Base-by-base conservation (phyloP, 2,329 filamentous ascomycete species). In the Ophiocordyceps unilateralis region DNA sequence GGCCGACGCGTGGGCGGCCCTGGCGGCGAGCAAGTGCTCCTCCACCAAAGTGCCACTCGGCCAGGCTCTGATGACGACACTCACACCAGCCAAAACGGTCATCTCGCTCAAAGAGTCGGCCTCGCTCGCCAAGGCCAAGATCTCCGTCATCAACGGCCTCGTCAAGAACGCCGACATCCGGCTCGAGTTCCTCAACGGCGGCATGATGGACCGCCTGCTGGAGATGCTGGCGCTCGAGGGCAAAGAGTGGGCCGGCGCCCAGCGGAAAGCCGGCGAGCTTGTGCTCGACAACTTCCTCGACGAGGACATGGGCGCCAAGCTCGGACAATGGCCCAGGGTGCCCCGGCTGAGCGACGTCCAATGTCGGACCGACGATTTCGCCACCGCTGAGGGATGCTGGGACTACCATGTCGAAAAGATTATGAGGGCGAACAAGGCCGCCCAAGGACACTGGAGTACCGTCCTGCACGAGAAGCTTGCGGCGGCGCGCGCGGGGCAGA, bases 261-360 rank as follows among this genome's bases (percentile, higher is more conserved):
- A 71, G 53, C 66, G 65, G 45, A 74, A 70, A 51, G 68, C 72
- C 21, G 74, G 70, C 2, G 65, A 75, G 46, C 63, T 81, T 44
- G 66, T 80, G 23, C 64, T 72, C 28, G 78, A 83, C 52, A 77
- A 68, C 46, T 83, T 82, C 53, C 60, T 83, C n/a, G 78, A 83
- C 51, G 68, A 70, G 47, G 67, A 72, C 44, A 76, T 79, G 67
- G 76, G 76, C 36, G 76, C 76, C 2, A 61, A 63, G 21, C 48
- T 69, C 17, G 72, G 74, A 0, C 59, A 73, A 47, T 81, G 74
- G 74, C 75, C 75, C 0, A 61, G 48, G 20, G 51, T 49, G 19
- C 48, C 52, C 5, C 58, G 58, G 41, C 50, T 55, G 34, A 55
- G 55, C 21, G 61, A 64, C 19, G 50, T 51, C 44, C 49, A 57